Base-by-base conservation (phyloP, 768 basidiomycete genomes). In the Pleurotus sapidus region DNA sequence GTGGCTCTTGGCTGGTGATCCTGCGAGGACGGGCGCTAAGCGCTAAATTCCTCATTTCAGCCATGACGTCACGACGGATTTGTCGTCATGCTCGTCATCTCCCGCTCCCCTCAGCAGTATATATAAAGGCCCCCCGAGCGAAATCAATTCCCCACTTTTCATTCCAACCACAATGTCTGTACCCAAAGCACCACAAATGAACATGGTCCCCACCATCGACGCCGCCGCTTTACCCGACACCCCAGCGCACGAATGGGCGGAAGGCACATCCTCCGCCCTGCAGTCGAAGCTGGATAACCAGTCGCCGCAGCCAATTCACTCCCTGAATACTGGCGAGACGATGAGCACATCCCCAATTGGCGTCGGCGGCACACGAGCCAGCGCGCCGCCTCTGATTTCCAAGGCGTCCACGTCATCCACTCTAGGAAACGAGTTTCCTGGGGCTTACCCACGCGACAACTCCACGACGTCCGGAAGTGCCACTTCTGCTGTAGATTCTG, bases 361-460 rank as follows among this genome's bases (percentile, higher is more conserved):
- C n/a, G 38, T 18, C 39, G n/a, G 37, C 5, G 37, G 38, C 17
- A 15, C 38, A 3, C 2, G 37, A 11, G 27, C 11, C n/a, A 34
- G 30, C 30, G 27, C 42, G 15, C 55, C 55, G 27, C 55, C 46
- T 14, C 34, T 56, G 3, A 30, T 24, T 2, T 47, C 43, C 5
- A 43, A 23, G 27, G 43, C 46, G 5, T 58, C 46, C 25, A 42
- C 59, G 12, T 27, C 11, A 23, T 46, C 56, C 27, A 51, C 55
- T 50, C 25, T 42, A 4, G 58, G 58, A 3, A 37, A 46, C 18
- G 55, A 56, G 14, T 25, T 60, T 24, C 59, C 59, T 53, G 59
- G 59, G 14, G 59, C 59, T 12, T 60, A 57, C 37, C 59, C 56
- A 1, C 17, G 47, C 5, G 59, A 60, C 12, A 17, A 54, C 20